These are phyloP conservation scores for Eucalyptus tenuipes DNA, from an alignment of 345 rosid species.

Conservation along the genomic window DNA sequence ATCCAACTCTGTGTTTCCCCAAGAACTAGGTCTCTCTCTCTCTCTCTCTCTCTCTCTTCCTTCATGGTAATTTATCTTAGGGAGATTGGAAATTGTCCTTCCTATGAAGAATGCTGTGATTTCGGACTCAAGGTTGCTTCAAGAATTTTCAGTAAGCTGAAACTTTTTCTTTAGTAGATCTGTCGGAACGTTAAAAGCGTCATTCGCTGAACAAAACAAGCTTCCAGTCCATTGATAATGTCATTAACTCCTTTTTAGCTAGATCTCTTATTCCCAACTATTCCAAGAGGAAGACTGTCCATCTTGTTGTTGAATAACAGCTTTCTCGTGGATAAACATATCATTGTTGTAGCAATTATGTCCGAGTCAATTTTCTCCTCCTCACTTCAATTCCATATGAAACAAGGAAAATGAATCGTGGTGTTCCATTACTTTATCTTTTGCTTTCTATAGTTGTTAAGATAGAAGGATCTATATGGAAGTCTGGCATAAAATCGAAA, in stretches of 20 bases:
- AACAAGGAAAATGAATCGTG: background rate
- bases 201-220: background rate
- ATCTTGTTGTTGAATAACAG: background rate
- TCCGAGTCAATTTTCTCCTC: background rate
- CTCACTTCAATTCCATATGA: background rate
- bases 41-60: background rate
- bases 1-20: background rate
- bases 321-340: background rate
- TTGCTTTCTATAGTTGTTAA: background rate
- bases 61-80: background rate
- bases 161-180: background rate
- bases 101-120: background rate
- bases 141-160: background rate
- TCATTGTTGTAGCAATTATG: background rate
- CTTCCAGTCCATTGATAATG: background rate
- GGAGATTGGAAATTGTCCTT: background rate
- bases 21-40: background rate
- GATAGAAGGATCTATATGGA: background rate
- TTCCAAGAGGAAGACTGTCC: background rate
- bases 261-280: background rate
- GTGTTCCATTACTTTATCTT: background rate
- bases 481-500: background rate
- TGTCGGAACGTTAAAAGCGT: background rate
- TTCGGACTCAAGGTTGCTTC: background rate
- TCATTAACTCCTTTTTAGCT: background rate